phyloP scores from a whole-genome alignment of 345 rosid genomes.

The Boechera retrofracta region DNA sequence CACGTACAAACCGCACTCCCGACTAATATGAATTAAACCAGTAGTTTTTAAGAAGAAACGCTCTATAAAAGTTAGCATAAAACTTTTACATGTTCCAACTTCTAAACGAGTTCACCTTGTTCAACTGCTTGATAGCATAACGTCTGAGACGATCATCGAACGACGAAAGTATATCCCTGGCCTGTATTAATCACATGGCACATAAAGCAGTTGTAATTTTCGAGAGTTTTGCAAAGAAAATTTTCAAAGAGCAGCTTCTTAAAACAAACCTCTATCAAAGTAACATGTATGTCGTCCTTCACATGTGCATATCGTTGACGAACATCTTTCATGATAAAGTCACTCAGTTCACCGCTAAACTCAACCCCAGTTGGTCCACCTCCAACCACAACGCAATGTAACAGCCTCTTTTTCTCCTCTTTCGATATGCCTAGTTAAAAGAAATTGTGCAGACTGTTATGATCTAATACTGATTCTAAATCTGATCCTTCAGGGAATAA shows the following conservation, averaged over 20 bases:
- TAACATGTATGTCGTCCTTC: slow-evolving; percentile 82
- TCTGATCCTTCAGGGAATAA: neutral
- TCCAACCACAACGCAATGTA: slow-evolving; percentile 96
- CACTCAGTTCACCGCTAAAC: slow-evolving; percentile 97
- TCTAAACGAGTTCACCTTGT: slow-evolving; percentile 58
- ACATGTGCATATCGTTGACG: slow-evolving; percentile 85
- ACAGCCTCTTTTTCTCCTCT: slow-evolving; percentile 79
- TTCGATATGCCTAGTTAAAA: slow-evolving; percentile 61
- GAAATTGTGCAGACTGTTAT: neutral
- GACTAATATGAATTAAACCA: slow-evolving; percentile 54
- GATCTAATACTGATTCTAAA: neutral
- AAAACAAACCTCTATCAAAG: slow-evolving; percentile 85
- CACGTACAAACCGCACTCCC: slow-evolving; percentile 93
- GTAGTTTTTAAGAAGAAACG: neutral
- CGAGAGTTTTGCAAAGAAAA: neutral
- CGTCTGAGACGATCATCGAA: slow-evolving; percentile 91
- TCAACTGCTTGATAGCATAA: slow-evolving; percentile 90
- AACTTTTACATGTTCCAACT: neutral
- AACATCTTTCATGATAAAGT: slow-evolving; percentile 88
- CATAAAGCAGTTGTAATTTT: no score
- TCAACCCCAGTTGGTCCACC: slow-evolving; percentile 99
- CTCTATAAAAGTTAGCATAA: neutral
- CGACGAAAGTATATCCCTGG: slow-evolving; percentile 90
- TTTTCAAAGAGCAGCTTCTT: slow-evolving; percentile 1
- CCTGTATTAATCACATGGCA: slow-evolving; percentile 47